Evolutionary conservation across 805 yeast species (phyloP), one percentile per base, ranked within the genome.

Genomic region (Saturnispora diversa): DNA sequence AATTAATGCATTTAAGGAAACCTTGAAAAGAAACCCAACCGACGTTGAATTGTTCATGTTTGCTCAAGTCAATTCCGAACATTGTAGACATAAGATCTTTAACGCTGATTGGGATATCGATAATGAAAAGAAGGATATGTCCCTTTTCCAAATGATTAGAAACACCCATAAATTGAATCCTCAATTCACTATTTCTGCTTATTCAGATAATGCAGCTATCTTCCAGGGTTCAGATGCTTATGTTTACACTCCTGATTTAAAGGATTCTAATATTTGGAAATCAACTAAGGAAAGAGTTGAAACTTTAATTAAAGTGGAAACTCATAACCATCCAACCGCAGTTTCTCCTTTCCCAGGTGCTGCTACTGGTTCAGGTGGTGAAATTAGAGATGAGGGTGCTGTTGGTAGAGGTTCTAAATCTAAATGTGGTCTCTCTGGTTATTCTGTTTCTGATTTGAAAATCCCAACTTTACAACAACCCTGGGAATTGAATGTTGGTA

Each of bases 341-440:
- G 97, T 92, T 5, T 90, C 97, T 19, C 99, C 99, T 30, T 92
- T 86, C 65, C 88, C 98, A 3, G 99, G 99, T 63, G 99, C 99
- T 24, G 95, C 99, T 31, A 92, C 99, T 11, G 99, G 99, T 48
- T 88, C 97, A 9, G 99, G 99, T 62, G 99, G 99, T 69, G 99
- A 92, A 66, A 92, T 92, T 56, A 84, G 99, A 72, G 99, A 92
- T 64, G 99, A 92, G 68, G 98, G 97, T 66, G 98, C 99, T 23
- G 95, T 92, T 20, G 99, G 99, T 48, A 78, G 97, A 62, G 99
- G 99, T 34, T 90, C 97, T 20, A 86, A 86, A 63, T 77, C 97
- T 32, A 90, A 92, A 65, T 95, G 97, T 57, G 99, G 99, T 41
- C 70, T 92, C 46, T 71, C 94, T 31, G 99, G 99, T 7, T 92